Evolutionary conservation across 2,329 filamentous ascomycete species (phyloP).

Genomic region (Exophiala xenobiotica): DNA sequence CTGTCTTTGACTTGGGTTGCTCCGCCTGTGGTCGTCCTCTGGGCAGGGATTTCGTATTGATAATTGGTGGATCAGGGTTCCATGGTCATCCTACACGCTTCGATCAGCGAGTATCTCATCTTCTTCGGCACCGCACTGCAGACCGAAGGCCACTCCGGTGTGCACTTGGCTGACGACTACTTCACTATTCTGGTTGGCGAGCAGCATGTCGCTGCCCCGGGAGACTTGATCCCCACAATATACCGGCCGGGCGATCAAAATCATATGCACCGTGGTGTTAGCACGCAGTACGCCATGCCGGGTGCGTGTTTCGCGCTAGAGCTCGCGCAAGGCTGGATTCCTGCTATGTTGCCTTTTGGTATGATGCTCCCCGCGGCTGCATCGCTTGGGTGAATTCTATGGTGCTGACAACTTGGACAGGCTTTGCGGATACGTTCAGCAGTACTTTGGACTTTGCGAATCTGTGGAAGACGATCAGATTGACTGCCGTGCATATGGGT

Average conservation of each 20-base stretch:
- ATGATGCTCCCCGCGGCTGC: too few species aligned
- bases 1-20: too few species aligned
- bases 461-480: conserved; percentile 71
- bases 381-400: too few species aligned
- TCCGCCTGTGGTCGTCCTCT: background rate
- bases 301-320: conserved; percentile 75
- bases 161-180: conserved; percentile 91
- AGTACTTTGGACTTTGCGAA: conserved; percentile 85
- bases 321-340: conserved; percentile 85
- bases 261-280: conserved; percentile 67
- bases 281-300: conserved; percentile 83
- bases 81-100: conserved; percentile 82
- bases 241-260: conserved; percentile 70
- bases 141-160: conserved; percentile 83
- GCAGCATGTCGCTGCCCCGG: conserved; percentile 72
- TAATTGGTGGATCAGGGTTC: too few species aligned
- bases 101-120: conserved; percentile 85
- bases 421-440: conserved; percentile 75
- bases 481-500: conserved; percentile 73
- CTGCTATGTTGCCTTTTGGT: conserved; percentile 83
- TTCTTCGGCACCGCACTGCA: conserved; percentile 81
- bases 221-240: conserved; percentile 65
- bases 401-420: too few species aligned
- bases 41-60: too few species aligned
- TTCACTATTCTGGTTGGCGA: conserved; percentile 84